A percentile compares a stretch with the other conserved stretches of the same genome.
These are phyloP conservation scores for Silene coronaria DNA, from an alignment of 179 eudicot species.

Conservation along the genomic window DNA sequence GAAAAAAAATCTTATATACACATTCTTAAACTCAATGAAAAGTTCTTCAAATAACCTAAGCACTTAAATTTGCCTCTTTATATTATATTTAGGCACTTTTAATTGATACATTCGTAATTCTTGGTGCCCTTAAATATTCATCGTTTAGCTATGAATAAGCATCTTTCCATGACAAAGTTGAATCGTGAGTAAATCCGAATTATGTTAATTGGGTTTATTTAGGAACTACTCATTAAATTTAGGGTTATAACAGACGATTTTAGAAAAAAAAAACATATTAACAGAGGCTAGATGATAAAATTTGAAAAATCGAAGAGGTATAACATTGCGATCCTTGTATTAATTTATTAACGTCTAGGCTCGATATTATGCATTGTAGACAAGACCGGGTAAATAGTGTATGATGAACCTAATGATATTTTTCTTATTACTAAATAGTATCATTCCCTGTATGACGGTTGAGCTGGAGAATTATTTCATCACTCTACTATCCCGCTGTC, in stretches of 20 bases:
- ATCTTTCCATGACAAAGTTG: not conserved
- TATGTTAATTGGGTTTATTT: no score
- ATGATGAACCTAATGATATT: not conserved
- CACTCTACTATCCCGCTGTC: not conserved
- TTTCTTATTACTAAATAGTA: not conserved
- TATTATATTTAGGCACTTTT: not conserved
- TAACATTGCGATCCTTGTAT: no score
- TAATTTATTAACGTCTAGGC: not conserved
- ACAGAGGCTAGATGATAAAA: no score
- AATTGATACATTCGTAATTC: not conserved
- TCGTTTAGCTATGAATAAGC: not conserved
- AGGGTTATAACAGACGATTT: no score
- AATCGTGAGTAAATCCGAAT: no score
- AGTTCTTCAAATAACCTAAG: not conserved
- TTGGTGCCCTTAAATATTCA: not conserved
- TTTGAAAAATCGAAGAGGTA: no score
- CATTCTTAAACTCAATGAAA: not conserved
- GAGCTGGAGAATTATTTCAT: not conserved
- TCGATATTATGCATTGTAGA: not conserved
- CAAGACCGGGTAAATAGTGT: not conserved
- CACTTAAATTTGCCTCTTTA: not conserved
- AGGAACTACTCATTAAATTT: no score
- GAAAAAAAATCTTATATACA: no score
- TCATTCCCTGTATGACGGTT: not conserved
- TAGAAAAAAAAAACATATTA: no score